Percentiles rank a stretch among this genome's conserved stretches.
These are phyloP conservation scores for Metschnikowia borealis DNA, from an alignment of 805 yeast genomes.

Conservation along the genomic window DNA sequence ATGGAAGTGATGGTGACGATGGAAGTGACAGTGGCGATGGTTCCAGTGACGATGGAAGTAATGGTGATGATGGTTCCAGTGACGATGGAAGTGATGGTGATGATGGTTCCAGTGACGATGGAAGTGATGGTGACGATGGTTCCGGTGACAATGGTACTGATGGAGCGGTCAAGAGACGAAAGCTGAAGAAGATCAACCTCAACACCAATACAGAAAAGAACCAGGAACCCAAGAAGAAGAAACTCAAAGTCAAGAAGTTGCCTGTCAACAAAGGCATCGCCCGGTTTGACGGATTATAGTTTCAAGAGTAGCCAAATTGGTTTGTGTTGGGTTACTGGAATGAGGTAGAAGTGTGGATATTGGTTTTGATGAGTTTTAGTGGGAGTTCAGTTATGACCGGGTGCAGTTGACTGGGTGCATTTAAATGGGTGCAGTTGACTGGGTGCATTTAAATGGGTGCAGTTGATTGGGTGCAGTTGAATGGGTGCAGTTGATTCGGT, in stretches of 20 bases:
- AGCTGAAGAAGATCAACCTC: not conserved
- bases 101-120: not conserved
- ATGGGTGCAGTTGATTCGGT: too few relatives aligned
- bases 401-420: too few relatives aligned
- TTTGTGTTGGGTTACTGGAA: too few relatives aligned
- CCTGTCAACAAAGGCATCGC: slow-evolving; percentile 20
- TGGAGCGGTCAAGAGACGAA: not conserved
- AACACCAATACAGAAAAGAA: not conserved
- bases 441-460: too few relatives aligned
- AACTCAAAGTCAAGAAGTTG: slow-evolving; percentile 26
- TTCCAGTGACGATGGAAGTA: not conserved
- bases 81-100: not conserved
- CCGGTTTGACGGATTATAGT: slow-evolving; percentile 48
- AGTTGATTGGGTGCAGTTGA: too few relatives aligned
- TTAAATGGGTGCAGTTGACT: too few relatives aligned
- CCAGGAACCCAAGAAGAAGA: slow-evolving; percentile 27
- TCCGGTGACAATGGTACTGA: not conserved
- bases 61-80: not conserved
- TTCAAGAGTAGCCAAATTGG: too few relatives aligned
- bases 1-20: slow-evolving; percentile 5
- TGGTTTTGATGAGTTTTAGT: too few relatives aligned
- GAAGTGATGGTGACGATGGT: not conserved
- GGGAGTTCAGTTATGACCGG: too few relatives aligned
- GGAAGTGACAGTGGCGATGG: not conserved
- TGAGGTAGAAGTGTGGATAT: too few relatives aligned